Base-by-base conservation (phyloP, 805 yeast species). In the Hagleromyces aurorensis region DNA sequence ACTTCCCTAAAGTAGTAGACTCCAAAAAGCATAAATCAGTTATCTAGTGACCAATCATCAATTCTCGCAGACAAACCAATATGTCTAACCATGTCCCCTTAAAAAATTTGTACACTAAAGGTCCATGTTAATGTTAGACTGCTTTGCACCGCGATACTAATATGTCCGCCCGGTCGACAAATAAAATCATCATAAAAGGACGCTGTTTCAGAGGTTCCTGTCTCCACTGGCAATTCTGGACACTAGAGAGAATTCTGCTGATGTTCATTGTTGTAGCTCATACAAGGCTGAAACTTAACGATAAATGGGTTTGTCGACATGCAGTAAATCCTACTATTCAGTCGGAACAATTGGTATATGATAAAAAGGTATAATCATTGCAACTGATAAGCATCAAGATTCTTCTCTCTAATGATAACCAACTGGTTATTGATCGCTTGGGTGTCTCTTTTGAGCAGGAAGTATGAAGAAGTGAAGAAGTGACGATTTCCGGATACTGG, bases 81-180 rank as follows among this genome's bases (percentile, higher is more conserved):
- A 35, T 18, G 39, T 43, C 33, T 37, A 35, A 32, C 37, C 30
- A 48, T 41, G 43, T 30, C 44, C 50, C 46, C 51, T 39, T 44
- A 46, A 44, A 37, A 55, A 53, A 37, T 52, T 52, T 57, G 61
- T 55, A 57, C 61, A 57, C 61, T 46, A 50, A 46, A 48, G 47
- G 37, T 41, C 44, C 41, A 25, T 39, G 37, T 37, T 38, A 29
- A 29, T 41, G 39, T n/a, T n/a, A n/a, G 38, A 33, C 50, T 41
- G 40, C 50, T 41, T 37, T 37, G 41, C 33, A 16, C n/a, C n/a
- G 26, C 43, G 45, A 54, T 55, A 55, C 61, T 55, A 47, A 36
- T 57, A 62, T 62, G 68, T 62, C 67, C 68, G 68, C 68, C 68
- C 68, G 68, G 68, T 62, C 68, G 60, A 58, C 53, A 51, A 48